These are phyloP conservation scores for Dictyostelium capitatum DNA, from an alignment of 78 protist genomes.

Conservation along the genomic window DNA sequence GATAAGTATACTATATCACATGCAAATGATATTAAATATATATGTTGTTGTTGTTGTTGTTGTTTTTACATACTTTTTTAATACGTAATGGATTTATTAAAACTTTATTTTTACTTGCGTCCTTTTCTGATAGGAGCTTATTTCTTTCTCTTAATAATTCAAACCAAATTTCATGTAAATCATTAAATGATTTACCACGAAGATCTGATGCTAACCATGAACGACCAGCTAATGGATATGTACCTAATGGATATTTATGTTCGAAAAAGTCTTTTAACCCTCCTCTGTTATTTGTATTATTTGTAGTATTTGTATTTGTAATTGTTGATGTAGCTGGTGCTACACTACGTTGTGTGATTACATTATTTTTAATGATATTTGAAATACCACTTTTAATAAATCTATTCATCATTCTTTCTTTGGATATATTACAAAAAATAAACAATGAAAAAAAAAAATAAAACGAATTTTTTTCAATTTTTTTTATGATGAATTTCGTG, in stretches of 20 bases:
- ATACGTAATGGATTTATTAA: slow-evolving; percentile 57
- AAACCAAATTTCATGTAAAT: slow-evolving; percentile 88
- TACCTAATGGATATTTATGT: slow-evolving; percentile 52
- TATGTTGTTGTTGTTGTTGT: neutral
- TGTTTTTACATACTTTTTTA: slow-evolving; percentile 30
- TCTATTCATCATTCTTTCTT: neutral
- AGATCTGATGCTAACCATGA: slow-evolving; percentile 82
- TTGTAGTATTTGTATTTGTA: slow-evolving; percentile 10
- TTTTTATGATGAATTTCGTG: neutral
- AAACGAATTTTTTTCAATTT: slow-evolving; percentile 7
- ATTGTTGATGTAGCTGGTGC: neutral
- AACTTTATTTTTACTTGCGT: neutral
- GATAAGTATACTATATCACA: neutral
- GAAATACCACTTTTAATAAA: slow-evolving; percentile 9
- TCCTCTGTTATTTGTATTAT: neutral
- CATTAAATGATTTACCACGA: slow-evolving; percentile 83
- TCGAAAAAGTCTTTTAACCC: slow-evolving; percentile 67
- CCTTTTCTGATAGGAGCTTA: slow-evolving; percentile 67
- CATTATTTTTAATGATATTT: neutral
- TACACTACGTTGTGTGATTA: neutral
- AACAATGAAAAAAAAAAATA: neutral
- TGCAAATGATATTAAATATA: too few relatives aligned
- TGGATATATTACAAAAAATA: neutral
- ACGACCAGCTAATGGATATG: slow-evolving; percentile 72
- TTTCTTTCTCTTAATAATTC: slow-evolving; percentile 86